phyloP scores from a whole-genome alignment of 1,139 yeast species.

The Pneumocystis oryctolagi region DNA sequence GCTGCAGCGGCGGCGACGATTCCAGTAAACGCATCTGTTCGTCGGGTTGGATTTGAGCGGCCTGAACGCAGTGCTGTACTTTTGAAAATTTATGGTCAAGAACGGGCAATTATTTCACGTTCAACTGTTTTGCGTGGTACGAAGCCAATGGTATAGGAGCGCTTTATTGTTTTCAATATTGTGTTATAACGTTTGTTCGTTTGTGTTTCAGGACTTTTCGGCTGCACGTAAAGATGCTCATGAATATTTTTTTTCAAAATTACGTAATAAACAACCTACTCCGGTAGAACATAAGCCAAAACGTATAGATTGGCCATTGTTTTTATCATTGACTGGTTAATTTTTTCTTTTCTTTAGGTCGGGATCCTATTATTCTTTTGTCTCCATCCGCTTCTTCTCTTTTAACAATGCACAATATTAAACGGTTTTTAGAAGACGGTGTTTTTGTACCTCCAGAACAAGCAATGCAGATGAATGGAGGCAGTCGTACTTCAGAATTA shows the following conservation, averaged over 20 bases:
- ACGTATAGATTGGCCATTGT: not conserved
- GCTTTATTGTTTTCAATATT: conserved; percentile 66
- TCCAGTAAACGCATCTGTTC: conserved; percentile 12
- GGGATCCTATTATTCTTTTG: conserved; percentile 78
- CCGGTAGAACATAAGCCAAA: not conserved
- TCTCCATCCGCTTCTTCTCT: conserved; percentile 93
- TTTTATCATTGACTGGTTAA: not conserved
- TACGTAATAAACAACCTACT: conserved; percentile 1
- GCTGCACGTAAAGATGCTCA: conserved; percentile 18
- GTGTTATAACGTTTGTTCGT: too few relatives aligned
- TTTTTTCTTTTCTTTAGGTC: conserved; percentile 22
- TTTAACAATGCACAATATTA: conserved; percentile 64
- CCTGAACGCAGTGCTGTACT: conserved; percentile 9
- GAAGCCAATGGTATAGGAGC: conserved; percentile 54
- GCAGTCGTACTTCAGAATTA: conserved; percentile 13
- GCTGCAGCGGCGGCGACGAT: conserved; percentile 7
- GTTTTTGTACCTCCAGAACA: conserved; percentile 46
- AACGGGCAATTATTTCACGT: conserved; percentile 32
- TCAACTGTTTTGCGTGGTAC: conserved; percentile 37
- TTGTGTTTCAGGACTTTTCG: conserved; percentile 27
- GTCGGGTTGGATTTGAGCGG: not conserved
- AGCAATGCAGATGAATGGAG: conserved; percentile 14
- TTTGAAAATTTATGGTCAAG: conserved; percentile 23
- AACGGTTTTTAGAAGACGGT: conserved; percentile 69
- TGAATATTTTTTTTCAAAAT: conserved; percentile 8